Percentiles rank a stretch among this genome's conserved stretches.
phyloP scores from a whole-genome alignment of 2,329 filamentous ascomycete genomes.

The Colletotrichum sp. region DNA sequence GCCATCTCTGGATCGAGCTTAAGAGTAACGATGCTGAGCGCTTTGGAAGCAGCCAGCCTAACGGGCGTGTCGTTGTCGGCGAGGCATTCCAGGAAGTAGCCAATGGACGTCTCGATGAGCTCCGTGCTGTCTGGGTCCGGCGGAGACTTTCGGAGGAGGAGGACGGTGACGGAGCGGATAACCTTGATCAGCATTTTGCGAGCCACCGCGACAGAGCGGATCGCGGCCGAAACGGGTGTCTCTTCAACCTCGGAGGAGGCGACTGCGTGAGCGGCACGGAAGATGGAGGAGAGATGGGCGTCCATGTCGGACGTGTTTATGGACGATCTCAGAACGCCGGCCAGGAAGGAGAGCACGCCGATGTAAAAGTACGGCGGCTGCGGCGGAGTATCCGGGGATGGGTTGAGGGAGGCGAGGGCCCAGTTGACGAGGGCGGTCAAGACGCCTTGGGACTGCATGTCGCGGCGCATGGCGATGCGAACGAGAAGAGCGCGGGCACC shows the following conservation, averaged over 20 bases:
- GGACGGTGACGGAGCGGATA: constrained; percentile 74
- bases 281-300: constrained; percentile 68
- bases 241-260: constrained; percentile 50
- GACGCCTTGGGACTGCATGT: constrained; percentile 84
- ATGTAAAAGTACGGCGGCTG: constrained; percentile 76
- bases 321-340: constrained; percentile 72
- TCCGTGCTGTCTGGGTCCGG: constrained; percentile 48
- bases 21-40: constrained; percentile 84
- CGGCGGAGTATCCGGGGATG: constrained; percentile 38
- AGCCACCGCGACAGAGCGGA: constrained; percentile 77
- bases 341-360: constrained; percentile 80
- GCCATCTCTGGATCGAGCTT: constrained; percentile 83
- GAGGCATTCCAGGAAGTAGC: constrained; percentile 78
- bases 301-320: constrained; percentile 78
- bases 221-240: constrained; percentile 52
- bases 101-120: constrained; percentile 80
- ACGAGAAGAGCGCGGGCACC: constrained; percentile 86
- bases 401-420: constrained; percentile 68
- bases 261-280: constrained; percentile 66
- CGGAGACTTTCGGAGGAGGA: constrained; percentile 62
- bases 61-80: constrained; percentile 92
- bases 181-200: constrained; percentile 86
- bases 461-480: constrained; percentile 79
- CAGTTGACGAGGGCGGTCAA: constrained; percentile 72
- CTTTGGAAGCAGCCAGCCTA: constrained; percentile 88